Evolutionary conservation across 768 basidiomycete genomes (phyloP).

Genomic region (Phylloporus sp.): DNA sequence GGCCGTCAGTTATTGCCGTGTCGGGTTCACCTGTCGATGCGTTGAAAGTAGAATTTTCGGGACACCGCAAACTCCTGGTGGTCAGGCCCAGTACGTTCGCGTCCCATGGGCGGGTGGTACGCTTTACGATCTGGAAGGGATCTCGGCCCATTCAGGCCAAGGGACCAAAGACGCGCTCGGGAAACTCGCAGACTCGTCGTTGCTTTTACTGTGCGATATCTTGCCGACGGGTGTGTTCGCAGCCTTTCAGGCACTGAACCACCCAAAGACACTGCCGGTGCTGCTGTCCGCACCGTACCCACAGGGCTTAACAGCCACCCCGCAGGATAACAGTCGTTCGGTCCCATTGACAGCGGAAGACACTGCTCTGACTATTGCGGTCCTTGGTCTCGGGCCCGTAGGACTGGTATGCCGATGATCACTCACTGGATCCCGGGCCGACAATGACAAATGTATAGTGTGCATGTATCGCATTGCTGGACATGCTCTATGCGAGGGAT

Average conservation of each 20-base stretch:
- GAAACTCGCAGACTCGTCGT: slow-evolving; percentile 54
- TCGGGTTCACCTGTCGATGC: slow-evolving; percentile 72
- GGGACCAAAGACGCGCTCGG: slow-evolving; percentile 35
- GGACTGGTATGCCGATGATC: slow-evolving; percentile 45
- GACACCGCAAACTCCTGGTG: slow-evolving; percentile 59
- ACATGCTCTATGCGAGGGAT: slow-evolving; percentile 45
- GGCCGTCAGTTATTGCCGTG: slow-evolving; percentile 53
- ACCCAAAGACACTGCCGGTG: slow-evolving; percentile 63
- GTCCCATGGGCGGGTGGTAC: slow-evolving; percentile 80
- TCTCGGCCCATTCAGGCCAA: slow-evolving; percentile 31
- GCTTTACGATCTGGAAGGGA: slow-evolving; percentile 55
- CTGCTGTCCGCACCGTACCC: slow-evolving; percentile 61
- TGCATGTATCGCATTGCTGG: slow-evolving; percentile 57
- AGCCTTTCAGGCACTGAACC: slow-evolving; percentile 63
- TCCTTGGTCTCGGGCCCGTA: slow-evolving; percentile 76
- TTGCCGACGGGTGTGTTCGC: slow-evolving; percentile 79
- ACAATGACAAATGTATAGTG: slow-evolving; percentile 44
- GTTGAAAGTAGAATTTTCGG: slow-evolving; percentile 59
- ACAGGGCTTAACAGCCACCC: slow-evolving; percentile 13
- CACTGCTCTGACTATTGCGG: slow-evolving; percentile 50
- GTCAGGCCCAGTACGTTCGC: slow-evolving; percentile 75
- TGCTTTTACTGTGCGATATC: slow-evolving; percentile 72
- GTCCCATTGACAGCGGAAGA: slow-evolving; percentile 42
- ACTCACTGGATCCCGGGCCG: no score
- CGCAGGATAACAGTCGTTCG: not conserved